phyloP scores from a whole-genome alignment of 2,329 filamentous ascomycete species.

The Fusarium transvaalense region DNA sequence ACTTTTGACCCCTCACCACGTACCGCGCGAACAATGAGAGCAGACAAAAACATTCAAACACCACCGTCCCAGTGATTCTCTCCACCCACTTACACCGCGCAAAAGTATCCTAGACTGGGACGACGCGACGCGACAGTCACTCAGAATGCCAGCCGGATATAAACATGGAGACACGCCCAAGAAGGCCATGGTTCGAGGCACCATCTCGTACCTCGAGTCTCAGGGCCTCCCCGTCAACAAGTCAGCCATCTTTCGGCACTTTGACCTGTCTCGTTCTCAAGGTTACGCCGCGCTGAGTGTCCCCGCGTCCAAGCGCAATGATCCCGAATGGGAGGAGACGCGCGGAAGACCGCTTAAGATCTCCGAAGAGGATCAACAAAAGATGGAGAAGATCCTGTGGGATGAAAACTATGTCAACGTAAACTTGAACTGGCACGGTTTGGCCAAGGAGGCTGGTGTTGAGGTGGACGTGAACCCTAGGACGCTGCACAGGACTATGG shows the following conservation, averaged over 20 bases:
- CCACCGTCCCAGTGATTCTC: constrained; percentile 45
- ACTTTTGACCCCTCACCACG: constrained; percentile 40
- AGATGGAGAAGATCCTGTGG: constrained; percentile 56
- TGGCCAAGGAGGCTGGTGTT: constrained; percentile 53
- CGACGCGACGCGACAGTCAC: constrained; percentile 4
- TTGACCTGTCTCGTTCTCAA: constrained; percentile 55
- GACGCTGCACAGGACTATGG: constrained; percentile 55
- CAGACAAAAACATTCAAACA: constrained; percentile 54
- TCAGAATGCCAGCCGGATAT: constrained; percentile 51
- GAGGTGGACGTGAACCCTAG: constrained; percentile 52
- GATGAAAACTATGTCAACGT: constrained; percentile 51
- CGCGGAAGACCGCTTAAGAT: constrained; percentile 54
- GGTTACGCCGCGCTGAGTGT: constrained; percentile 55
- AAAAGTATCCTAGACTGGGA: constrained; percentile 14
- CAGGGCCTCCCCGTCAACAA: constrained; percentile 56
- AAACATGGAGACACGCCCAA: constrained; percentile 55
- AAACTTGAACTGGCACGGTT: constrained; percentile 52
- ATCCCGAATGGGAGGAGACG: constrained; percentile 57
- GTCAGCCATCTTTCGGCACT: constrained; percentile 56
- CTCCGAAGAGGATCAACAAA: constrained; percentile 52
- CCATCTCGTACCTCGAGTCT: constrained; percentile 56
- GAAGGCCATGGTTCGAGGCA: constrained; percentile 56
- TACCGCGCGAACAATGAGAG: constrained; percentile 22
- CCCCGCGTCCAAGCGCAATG: constrained; percentile 52
- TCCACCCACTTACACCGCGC: constrained; percentile 43